Base-by-base conservation (phyloP, 306 rosid genomes). In the Calophaca sinica region DNA sequence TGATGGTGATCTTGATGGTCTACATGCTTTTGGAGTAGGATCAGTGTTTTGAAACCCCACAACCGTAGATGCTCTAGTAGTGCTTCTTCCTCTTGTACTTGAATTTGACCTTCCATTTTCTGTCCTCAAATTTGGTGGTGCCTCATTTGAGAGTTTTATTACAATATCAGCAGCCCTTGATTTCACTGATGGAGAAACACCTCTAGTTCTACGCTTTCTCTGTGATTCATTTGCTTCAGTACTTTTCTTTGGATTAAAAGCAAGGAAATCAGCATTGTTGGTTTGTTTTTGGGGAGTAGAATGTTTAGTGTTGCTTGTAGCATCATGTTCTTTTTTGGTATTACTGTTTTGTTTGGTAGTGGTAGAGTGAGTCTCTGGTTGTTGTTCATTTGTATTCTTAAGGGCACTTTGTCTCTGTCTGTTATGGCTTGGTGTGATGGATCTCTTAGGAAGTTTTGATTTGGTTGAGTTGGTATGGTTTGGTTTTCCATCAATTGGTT, bases 1-100 rank as follows among this genome's bases (percentile, higher is more conserved):
- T 49, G 92, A 91, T 44, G 93, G 90, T 45, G 94, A 93, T 59
- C 87, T 74, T 55, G 96, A 86, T 44, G 86, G 89, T 66, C 89
- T 73, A 61, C 80, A 62, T 6, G 81, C 7, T 54, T 41, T 78
- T 11, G 81, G 74, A 15, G 64, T 15, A 5, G 81, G 63, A 48
- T 81, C 86, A 3, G 3, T 33, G 5, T 66, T 83, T 52, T 71
- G 82, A 53, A 15, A 13, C 54, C 69, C 84, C 38, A n/a, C 35
- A 20, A 26, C 53, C 7, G 66, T 62, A n/a, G 71, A 61, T 62
- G 76, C 57, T 75, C 76, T 48, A 9, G 68, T 76, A 12, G 52
- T 64, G 53, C 73, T 80, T 72, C 90, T 64, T 46, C 89, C 91
- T 42, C 90, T 44, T 29, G 87, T 70, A 7, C 82, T 81, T 2